A percentile compares a stretch with the other conserved stretches of the same genome.
These are phyloP conservation scores for Streptanthus diversifolius DNA, from an alignment of 345 rosid species.

Conservation along the genomic window DNA sequence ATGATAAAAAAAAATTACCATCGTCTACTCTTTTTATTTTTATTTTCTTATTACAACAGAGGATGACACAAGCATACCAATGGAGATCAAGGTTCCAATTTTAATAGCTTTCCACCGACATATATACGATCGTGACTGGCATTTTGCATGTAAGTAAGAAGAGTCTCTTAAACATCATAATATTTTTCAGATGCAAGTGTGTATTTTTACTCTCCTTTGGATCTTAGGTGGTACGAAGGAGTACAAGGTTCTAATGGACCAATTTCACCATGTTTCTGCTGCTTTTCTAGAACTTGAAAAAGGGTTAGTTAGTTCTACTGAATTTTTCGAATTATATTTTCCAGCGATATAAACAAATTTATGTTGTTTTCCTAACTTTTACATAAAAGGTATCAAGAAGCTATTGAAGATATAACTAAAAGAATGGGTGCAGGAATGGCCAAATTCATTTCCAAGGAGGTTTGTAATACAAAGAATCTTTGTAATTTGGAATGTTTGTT, in stretches of 20 bases:
- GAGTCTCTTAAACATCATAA: neutral
- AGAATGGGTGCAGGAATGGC: slow-evolving; percentile 97
- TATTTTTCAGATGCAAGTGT: neutral
- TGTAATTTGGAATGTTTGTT: neutral
- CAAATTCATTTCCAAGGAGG: slow-evolving; percentile 84
- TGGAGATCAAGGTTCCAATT: slow-evolving; percentile 81
- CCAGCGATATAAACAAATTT: neutral
- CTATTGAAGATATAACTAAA: slow-evolving; percentile 64
- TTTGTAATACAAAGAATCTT: slow-evolving; percentile 27
- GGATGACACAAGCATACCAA: slow-evolving; percentile 86
- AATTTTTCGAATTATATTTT: neutral
- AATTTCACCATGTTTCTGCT: slow-evolving; percentile 70
- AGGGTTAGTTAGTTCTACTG: slow-evolving; percentile 39
- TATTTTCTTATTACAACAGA: slow-evolving; percentile 45
- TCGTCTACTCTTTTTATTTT: neutral
- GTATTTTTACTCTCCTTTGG: neutral
- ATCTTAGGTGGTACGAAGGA: slow-evolving; percentile 69
- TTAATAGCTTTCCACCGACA: slow-evolving; percentile 66
- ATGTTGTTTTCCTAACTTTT: neutral
- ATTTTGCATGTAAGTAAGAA: slow-evolving; percentile 64
- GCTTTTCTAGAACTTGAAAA: slow-evolving; percentile 71
- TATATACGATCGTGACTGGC: slow-evolving; percentile 67
- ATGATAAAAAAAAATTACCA: neutral
- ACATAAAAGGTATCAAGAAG: slow-evolving; percentile 61
- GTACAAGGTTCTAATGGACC: slow-evolving; percentile 78